These are phyloP conservation scores for Xylariales sp. DNA, from an alignment of 2,329 filamentous ascomycete species.

Conservation along the genomic window DNA sequence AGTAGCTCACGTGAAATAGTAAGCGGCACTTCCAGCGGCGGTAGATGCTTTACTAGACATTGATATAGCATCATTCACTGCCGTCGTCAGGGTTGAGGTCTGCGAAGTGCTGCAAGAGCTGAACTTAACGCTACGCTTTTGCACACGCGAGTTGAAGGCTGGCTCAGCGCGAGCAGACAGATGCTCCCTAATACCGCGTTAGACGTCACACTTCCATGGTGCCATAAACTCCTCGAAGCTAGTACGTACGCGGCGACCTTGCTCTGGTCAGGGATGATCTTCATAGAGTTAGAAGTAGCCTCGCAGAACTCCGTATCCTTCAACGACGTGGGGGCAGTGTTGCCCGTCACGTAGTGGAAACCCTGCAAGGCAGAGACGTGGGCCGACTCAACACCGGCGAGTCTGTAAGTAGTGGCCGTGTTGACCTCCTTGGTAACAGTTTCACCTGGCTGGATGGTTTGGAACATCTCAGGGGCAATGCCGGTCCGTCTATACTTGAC, in stretches of 20 bases:
- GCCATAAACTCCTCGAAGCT: background rate
- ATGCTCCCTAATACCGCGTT: constrained; percentile 32
- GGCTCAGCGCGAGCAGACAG: constrained; percentile 31
- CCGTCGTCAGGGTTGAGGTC: constrained; percentile 30
- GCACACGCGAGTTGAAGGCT: constrained; percentile 37
- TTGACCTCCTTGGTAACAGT: constrained; percentile 36
- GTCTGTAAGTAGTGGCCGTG: constrained; percentile 37
- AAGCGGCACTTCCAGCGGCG: constrained; percentile 20
- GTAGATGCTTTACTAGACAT: constrained; percentile 31
- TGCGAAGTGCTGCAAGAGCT: constrained; percentile 36
- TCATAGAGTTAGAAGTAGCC: constrained; percentile 35
- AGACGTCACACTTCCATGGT: constrained; percentile 2
- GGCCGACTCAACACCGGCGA: constrained; percentile 35
- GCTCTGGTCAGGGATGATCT: constrained; percentile 36
- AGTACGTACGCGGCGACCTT: constrained; percentile 35
- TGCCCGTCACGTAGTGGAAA: constrained; percentile 40
- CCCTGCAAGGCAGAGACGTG: constrained; percentile 38
- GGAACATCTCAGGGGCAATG: constrained; percentile 39
- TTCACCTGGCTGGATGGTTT: constrained; percentile 40
- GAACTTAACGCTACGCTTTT: constrained; percentile 38
- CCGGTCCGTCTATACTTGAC: constrained; percentile 35
- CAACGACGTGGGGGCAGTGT: constrained; percentile 34
- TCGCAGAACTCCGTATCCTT: constrained; percentile 36
- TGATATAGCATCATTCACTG: constrained; percentile 37
- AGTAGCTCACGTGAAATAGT: constrained; percentile 32